Conservation (phyloP, 2,329 filamentous ascomycete species). For the Trichoderma sp. region DNA sequence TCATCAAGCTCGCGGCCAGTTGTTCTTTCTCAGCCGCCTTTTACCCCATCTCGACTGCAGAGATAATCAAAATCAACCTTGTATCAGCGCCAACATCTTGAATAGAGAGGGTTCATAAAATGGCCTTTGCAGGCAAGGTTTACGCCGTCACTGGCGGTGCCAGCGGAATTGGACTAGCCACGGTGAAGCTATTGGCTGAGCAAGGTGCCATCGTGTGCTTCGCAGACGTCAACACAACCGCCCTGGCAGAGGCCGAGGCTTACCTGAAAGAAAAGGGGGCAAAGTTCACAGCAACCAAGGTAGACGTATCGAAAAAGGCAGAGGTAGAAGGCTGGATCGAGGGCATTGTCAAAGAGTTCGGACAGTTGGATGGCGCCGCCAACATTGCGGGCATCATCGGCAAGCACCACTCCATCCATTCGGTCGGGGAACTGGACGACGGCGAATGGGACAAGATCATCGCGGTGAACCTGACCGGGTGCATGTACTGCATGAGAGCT, state of each 20-base stretch:
- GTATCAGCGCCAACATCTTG: background rate
- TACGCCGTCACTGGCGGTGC: conserved; percentile 46
- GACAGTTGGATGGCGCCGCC: conserved; percentile 55
- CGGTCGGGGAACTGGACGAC: conserved; percentile 47
- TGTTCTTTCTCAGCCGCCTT: background rate
- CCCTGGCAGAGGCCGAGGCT: conserved; percentile 33
- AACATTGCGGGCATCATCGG: conserved; percentile 58
- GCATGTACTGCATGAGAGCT: conserved; percentile 52
- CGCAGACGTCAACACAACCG: conserved; percentile 39
- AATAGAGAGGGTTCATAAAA: background rate
- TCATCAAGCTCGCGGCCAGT: background rate
- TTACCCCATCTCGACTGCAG: background rate
- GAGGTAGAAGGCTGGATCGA: conserved; percentile 55
- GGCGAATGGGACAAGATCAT: conserved; percentile 52
- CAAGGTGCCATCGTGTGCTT: conserved; percentile 43
- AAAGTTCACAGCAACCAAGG: conserved; percentile 40
- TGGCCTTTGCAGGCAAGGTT: conserved; percentile 33
- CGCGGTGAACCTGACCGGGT: conserved; percentile 51
- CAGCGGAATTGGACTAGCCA: conserved; percentile 47
- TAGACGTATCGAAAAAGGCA: conserved; percentile 50
- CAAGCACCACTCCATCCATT: conserved; percentile 42
- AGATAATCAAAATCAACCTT: background rate
- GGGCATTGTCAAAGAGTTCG: conserved; percentile 48
- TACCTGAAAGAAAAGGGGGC: conserved; percentile 32
- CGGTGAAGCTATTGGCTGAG: conserved; percentile 40